These are phyloP conservation scores for Diaporthe batatas DNA, from an alignment of 2,329 filamentous ascomycete species.

Conservation along the genomic window DNA sequence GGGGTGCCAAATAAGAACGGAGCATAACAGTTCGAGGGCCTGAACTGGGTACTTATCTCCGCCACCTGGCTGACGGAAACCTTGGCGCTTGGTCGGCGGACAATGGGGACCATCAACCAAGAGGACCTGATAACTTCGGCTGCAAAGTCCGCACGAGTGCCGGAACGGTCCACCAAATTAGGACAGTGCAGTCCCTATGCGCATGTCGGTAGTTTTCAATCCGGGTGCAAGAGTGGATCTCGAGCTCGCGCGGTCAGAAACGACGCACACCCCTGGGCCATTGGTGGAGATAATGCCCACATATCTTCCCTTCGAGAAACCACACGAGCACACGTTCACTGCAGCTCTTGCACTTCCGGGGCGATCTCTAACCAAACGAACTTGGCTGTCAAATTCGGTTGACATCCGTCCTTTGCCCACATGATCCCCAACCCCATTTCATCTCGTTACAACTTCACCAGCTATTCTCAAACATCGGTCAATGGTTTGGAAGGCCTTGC, in stretches of 20 bases:
- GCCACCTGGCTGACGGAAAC: neutral
- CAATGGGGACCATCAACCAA: neutral
- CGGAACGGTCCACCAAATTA: conserved; percentile 4
- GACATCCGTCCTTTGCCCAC: neutral
- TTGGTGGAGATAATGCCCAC: conserved; percentile 6
- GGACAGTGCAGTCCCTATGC: conserved; percentile 1
- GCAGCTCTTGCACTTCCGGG: neutral
- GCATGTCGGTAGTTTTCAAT: conserved; percentile 21
- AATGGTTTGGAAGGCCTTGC: neutral
- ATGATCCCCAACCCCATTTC: neutral
- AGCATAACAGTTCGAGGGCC: conserved; percentile 5
- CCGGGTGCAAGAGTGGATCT: conserved; percentile 13
- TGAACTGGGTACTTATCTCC: conserved; percentile 26
- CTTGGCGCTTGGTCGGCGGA: neutral
- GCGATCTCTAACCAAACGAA: neutral
- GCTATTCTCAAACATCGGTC: neutral
- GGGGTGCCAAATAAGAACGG: conserved; percentile 7
- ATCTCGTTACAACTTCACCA: neutral
- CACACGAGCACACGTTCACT: neutral
- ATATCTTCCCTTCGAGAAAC: neutral
- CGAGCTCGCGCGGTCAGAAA: neutral
- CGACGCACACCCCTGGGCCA: neutral
- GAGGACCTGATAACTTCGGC: conserved; percentile 3
- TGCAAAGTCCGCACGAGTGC: neutral
- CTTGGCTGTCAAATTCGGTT: conserved; percentile 3